phyloP scores from a whole-genome alignment of 805 yeast species.

The Candida methanosorbosa region DNA sequence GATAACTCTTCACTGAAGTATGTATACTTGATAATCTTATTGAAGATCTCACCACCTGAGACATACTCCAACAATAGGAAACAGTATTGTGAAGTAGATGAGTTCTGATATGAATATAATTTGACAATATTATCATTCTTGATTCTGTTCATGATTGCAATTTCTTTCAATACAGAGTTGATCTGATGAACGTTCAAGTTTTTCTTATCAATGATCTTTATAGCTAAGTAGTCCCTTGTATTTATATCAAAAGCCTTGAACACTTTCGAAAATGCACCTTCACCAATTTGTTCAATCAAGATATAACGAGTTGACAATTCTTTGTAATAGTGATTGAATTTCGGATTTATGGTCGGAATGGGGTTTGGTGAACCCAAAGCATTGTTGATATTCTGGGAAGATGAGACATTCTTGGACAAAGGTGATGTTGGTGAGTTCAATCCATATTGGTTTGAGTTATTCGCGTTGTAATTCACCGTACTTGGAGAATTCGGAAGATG shows the following conservation, averaged over 20 bases:
- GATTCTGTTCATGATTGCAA: slow-evolving; percentile 60
- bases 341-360: too few relatives aligned
- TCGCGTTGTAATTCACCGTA: too few relatives aligned
- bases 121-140: slow-evolving; percentile 54
- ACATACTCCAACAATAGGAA: slow-evolving; percentile 61
- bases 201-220: slow-evolving; percentile 63
- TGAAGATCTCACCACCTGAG: slow-evolving; percentile 75
- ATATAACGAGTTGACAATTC: slow-evolving; percentile 21
- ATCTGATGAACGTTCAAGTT: slow-evolving; percentile 43
- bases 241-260: slow-evolving; percentile 53
- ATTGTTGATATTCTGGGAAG: too few relatives aligned
- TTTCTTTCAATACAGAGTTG: slow-evolving; percentile 59
- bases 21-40: slow-evolving; percentile 69
- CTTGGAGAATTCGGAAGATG: too few relatives aligned
- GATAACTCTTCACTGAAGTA: slow-evolving; percentile 68
- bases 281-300: slow-evolving; percentile 40
- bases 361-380: too few relatives aligned
- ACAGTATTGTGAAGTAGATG: slow-evolving; percentile 35
- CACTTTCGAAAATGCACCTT: slow-evolving; percentile 87
- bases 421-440: too few relatives aligned
- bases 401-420: too few relatives aligned
- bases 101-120: slow-evolving; percentile 45
- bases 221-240: slow-evolving; percentile 46
- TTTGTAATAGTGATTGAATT: too few relatives aligned
- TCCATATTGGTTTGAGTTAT: too few relatives aligned